Evolutionary conservation across 202 grass and related monocot genomes (phyloP).

Genomic region (Brachypodium distachyon): DNA sequence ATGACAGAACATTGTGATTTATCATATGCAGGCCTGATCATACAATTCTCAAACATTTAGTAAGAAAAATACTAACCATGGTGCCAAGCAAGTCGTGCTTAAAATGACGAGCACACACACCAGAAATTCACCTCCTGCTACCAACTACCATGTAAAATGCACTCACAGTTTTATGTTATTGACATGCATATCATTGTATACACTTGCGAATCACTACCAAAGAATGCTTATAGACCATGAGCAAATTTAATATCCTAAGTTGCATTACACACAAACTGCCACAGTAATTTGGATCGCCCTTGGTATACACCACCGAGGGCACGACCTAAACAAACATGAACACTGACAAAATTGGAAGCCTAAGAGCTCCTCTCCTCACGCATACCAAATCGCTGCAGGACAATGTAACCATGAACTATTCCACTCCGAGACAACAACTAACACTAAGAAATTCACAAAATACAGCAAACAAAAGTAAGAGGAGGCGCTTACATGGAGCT

Average conservation of each 20-base stretch:
- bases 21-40: neutral
- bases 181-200: neutral
- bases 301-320: neutral
- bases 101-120: neutral
- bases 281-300: neutral
- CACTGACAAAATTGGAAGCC: neutral
- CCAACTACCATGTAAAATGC: neutral
- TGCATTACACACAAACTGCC: neutral
- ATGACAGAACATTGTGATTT: neutral
- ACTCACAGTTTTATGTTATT: too few species aligned
- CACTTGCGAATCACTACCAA: neutral
- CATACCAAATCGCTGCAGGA: neutral
- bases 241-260: neutral
- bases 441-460: neutral
- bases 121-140: neutral
- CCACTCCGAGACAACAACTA: neutral
- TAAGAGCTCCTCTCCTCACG: neutral
- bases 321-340: neutral
- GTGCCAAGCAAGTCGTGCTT: neutral
- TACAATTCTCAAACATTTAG: neutral
- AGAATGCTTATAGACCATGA: neutral
- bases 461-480: neutral
- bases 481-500: constrained; percentile 73
- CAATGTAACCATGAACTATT: neutral
- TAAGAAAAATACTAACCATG: neutral